Conservation (phyloP, 2,329 filamentous ascomycete genomes). For the Nemania sp. region DNA sequence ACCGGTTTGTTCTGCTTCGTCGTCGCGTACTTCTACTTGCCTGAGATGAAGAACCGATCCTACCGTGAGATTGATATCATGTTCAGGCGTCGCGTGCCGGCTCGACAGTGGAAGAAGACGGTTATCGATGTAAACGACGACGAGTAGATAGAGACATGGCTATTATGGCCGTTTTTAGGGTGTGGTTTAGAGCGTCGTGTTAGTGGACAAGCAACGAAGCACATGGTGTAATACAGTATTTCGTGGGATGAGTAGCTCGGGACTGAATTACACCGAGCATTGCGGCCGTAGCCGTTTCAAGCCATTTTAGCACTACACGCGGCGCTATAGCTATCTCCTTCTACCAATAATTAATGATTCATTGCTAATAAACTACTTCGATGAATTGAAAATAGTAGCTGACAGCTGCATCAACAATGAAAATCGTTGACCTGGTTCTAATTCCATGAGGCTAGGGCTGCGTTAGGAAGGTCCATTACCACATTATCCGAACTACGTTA, state of each 20-base stretch:
- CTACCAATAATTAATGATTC: no score
- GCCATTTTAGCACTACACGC: no score
- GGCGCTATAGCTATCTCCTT: no score
- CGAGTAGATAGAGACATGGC: constrained; percentile 56
- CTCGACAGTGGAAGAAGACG: constrained; percentile 68
- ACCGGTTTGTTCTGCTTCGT: constrained; percentile 68
- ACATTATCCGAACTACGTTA: no score
- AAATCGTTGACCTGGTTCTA: no score
- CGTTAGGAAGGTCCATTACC: no score
- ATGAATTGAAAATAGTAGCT: no score
- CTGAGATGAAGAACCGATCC: constrained; percentile 68
- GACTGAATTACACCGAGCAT: background rate
- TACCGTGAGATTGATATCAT: constrained; percentile 73
- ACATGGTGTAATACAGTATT: background rate
- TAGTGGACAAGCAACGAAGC: background rate
- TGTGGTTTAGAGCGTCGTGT: background rate
- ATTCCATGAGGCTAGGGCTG: no score
- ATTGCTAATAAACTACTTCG: no score
- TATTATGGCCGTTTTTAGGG: background rate
- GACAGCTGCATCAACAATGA: no score
- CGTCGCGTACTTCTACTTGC: constrained; percentile 61
- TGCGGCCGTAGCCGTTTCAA: background rate
- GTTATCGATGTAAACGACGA: constrained; percentile 70
- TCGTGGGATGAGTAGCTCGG: background rate
- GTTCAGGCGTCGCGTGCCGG: constrained; percentile 65